phyloP scores from a whole-genome alignment of 2,329 filamentous ascomycete species.

The Cytospora mali region DNA sequence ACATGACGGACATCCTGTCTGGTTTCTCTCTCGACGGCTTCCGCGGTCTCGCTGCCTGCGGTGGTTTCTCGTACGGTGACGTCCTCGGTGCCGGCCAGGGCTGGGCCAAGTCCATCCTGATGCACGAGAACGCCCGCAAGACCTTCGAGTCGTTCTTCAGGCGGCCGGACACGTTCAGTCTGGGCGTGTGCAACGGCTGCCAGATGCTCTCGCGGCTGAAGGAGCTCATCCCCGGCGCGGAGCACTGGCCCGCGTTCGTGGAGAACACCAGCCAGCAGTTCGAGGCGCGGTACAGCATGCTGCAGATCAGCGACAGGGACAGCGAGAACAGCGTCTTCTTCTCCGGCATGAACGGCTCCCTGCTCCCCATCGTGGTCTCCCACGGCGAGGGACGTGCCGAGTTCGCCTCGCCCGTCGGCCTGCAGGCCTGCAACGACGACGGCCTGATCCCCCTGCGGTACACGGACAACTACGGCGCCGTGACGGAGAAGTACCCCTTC shows the following conservation, averaged over 20 bases:
- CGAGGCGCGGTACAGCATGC: slow-evolving; percentile 86
- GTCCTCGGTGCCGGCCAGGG: slow-evolving; percentile 88
- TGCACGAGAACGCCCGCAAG: slow-evolving; percentile 74
- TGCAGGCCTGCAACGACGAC: slow-evolving; percentile 60
- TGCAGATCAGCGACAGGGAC: slow-evolving; percentile 65
- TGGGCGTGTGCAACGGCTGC: slow-evolving; percentile 97
- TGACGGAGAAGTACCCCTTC: slow-evolving; percentile 82
- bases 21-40: slow-evolving; percentile 81
- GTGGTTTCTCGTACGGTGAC: slow-evolving; percentile 94
- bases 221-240: slow-evolving; percentile 81
- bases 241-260: slow-evolving; percentile 83
- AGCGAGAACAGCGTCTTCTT: slow-evolving; percentile 76
- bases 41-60: slow-evolving; percentile 88
- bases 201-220: slow-evolving; percentile 89
- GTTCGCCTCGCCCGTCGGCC: slow-evolving; percentile 59
- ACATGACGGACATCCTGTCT: slow-evolving; percentile 91
- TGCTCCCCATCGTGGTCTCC: slow-evolving; percentile 82
- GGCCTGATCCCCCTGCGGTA: slow-evolving; percentile 80
- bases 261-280: slow-evolving; percentile 86
- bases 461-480: slow-evolving; percentile 76
- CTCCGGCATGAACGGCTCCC: slow-evolving; percentile 80
- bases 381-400: slow-evolving; percentile 88
- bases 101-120: slow-evolving; percentile 91
- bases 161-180: slow-evolving; percentile 83
- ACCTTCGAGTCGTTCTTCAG: slow-evolving; percentile 87